Evolutionary conservation across 768 basidiomycete genomes (phyloP), one percentile per base, ranked within the genome.

Genomic region (Mycena crocata): DNA sequence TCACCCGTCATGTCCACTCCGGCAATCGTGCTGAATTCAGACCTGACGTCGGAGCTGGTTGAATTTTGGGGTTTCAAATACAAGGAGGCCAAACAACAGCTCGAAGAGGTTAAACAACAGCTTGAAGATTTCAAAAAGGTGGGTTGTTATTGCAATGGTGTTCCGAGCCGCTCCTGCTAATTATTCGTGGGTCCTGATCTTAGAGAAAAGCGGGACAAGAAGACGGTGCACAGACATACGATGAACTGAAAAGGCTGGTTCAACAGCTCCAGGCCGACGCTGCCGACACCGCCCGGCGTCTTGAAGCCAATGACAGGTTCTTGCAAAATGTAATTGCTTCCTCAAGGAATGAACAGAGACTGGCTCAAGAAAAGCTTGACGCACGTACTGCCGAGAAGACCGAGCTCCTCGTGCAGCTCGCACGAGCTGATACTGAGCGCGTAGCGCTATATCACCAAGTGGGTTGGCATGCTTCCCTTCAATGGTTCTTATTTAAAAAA

Each of bases 1-100:
- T 58, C 24, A 48, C 37, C 56, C 49, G 48, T 24, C 52, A 64
- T 64, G 57, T 52, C 63, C 9, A 28, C 28, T 3, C 23, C 57
- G 39, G 56, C 26, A 44, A 57, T 57, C 24, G 39, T 44, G 10
- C 19, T 64, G 23, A 40, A 28, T 17, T 17, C 63, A 8, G 37
- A 51, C 24, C 19, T 64, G 44, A 57, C 63, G 37, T 13, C 45
- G 5, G 63, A 64, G 23, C 30, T 64, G 48, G 57, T 52, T 26
- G 63, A 64, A 37, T 64, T 64, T 40, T 64, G 63, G 63, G 63
- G 63, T 15, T 57, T 64, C 32, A 64, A 58, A 28, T 64, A 64
- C 42, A 55, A 45, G 19, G 56, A 57, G 49, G 42, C 15, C 39
- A 57, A 51, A n/a, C 37, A 64, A 37, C 56, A 64, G 45, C 19